Conservation (phyloP, 495 filamentous ascomycete genomes). For the Hypoxylon cercidicola region DNA sequence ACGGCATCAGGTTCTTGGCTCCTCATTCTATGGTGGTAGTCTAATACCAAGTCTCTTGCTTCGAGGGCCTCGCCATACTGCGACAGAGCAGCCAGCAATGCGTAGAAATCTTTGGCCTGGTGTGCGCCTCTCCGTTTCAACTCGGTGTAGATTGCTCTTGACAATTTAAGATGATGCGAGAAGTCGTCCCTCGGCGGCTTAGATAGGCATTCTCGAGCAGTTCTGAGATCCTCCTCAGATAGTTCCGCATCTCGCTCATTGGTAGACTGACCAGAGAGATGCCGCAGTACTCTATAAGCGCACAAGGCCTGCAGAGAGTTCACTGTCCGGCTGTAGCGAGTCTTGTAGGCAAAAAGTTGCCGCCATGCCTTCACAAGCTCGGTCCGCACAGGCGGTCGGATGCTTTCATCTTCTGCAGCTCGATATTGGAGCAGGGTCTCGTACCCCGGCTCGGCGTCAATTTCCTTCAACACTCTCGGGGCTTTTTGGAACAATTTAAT, state of each 20-base stretch:
- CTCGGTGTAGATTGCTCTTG: constrained; percentile 66
- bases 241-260: constrained; percentile 53
- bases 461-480: constrained; percentile 60
- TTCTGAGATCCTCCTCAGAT: constrained; percentile 62
- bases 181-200: constrained; percentile 53
- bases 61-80: constrained; percentile 68
- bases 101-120: constrained; percentile 52
- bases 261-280: constrained; percentile 59
- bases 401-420: constrained; percentile 54
- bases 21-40: constrained; percentile 47
- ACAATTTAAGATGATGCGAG: constrained; percentile 61
- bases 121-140: constrained; percentile 48
- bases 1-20: constrained; percentile 43
- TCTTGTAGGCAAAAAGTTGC: constrained; percentile 69
- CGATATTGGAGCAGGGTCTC: constrained; percentile 63
- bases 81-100: constrained; percentile 65
- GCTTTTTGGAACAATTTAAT: constrained; percentile 67
- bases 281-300: constrained; percentile 64
- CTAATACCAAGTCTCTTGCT: constrained; percentile 62
- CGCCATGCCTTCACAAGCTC: constrained; percentile 72
- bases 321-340: constrained; percentile 57
- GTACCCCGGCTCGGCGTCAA: constrained; percentile 70
- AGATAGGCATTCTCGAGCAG: constrained; percentile 51
- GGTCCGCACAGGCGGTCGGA: constrained; percentile 66
- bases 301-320: constrained; percentile 73